phyloP scores from a whole-genome alignment of 129 eudicot genomes.

The Cynara cardunculus region DNA sequence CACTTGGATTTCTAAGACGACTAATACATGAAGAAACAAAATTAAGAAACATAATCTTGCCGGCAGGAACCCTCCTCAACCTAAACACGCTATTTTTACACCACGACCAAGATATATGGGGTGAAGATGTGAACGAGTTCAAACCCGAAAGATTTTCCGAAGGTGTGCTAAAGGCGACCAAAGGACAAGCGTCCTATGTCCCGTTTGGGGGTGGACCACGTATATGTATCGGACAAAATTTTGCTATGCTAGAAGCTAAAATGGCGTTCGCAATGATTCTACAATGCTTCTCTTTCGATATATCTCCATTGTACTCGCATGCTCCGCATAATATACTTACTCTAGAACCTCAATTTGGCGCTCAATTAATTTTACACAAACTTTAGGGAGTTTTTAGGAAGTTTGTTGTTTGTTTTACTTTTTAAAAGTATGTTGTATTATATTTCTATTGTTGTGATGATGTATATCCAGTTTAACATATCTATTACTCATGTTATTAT shows the following conservation, averaged over 20 bases:
- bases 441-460: not conserved
- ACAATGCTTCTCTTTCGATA: conserved; percentile 44
- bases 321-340: conserved; percentile 51
- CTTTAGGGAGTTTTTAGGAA: conserved; percentile 22
- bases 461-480: too few relatives aligned
- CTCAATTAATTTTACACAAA: conserved; percentile 41
- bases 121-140: conserved; percentile 53
- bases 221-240: conserved; percentile 59
- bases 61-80: conserved; percentile 35
- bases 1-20: conserved; percentile 16
- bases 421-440: not conserved
- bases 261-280: conserved; percentile 57
- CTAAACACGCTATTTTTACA: conserved; percentile 41
- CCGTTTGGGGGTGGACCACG: conserved; percentile 79
- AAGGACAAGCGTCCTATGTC: conserved; percentile 39
- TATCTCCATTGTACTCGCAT: conserved; percentile 63
- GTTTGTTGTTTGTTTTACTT: too few relatives aligned
- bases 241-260: conserved; percentile 56
- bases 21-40: conserved; percentile 27
- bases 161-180: conserved; percentile 52
- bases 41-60: conserved; percentile 17
- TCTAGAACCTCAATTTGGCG: conserved; percentile 73
- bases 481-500: not conserved
- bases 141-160: conserved; percentile 58
- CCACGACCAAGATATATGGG: conserved; percentile 53